These are phyloP conservation scores for Mycena indigotica DNA, from an alignment of 768 basidiomycete species.

Conservation along the genomic window DNA sequence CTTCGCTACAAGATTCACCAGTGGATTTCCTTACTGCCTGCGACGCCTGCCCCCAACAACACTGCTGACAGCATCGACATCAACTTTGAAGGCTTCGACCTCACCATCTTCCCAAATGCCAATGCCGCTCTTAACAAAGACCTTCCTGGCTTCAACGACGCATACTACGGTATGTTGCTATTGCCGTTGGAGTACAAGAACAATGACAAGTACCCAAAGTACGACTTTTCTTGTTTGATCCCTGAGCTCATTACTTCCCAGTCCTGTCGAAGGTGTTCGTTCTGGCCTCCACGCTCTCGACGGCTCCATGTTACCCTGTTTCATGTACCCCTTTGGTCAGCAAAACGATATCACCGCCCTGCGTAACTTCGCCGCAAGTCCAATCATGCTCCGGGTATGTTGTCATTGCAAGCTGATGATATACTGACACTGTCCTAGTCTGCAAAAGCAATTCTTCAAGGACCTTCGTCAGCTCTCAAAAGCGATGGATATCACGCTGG, in stretches of 20 bases:
- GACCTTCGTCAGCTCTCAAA: slow-evolving; percentile 3
- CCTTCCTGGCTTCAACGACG: neutral
- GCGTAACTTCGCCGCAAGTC: neutral
- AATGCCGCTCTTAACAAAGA: neutral
- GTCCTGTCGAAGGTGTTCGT: neutral
- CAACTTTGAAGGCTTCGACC: neutral
- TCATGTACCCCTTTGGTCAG: neutral
- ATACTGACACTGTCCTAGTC: neutral
- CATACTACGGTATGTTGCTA: neutral
- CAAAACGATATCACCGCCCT: neutral
- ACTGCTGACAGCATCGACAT: neutral
- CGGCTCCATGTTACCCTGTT: neutral
- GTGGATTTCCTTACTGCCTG: neutral
- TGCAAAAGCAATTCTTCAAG: slow-evolving; percentile 7
- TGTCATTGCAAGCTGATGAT: neutral
- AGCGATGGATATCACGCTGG: slow-evolving; percentile 6
- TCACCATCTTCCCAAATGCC: neutral
- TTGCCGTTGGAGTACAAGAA: neutral
- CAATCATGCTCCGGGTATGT: neutral
- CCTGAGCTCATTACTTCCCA: neutral
- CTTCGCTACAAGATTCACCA: neutral
- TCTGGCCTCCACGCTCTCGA: neutral
- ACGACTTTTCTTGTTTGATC: neutral
- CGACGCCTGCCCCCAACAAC: neutral
- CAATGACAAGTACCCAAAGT: neutral